These are phyloP conservation scores for Phaffomyces thermotolerans DNA, from an alignment of 805 yeast genomes.

Conservation along the genomic window DNA sequence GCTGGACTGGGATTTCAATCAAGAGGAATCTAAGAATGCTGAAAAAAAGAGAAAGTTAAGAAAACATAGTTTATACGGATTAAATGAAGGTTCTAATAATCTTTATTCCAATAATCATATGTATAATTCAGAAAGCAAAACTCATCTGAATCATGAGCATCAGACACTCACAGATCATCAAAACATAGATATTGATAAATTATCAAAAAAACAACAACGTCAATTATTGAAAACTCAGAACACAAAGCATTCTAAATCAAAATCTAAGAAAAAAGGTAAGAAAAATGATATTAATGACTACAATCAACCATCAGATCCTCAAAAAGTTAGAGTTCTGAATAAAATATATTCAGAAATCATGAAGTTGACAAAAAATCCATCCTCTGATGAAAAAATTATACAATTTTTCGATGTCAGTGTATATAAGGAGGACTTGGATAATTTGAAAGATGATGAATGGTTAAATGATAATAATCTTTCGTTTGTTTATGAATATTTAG, in stretches of 20 bases:
- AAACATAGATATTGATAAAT: background rate
- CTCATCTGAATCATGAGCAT: slow-evolving; percentile 9
- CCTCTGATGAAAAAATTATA: slow-evolving; percentile 24
- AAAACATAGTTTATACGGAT: no score
- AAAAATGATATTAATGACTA: slow-evolving; percentile 5
- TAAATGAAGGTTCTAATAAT: no score
- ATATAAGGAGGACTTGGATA: slow-evolving; percentile 50
- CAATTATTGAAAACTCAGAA: background rate
- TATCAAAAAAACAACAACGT: slow-evolving; percentile 5
- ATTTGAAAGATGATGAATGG: slow-evolving; percentile 63
- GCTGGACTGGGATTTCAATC: slow-evolving; percentile 28
- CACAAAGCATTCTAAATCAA: slow-evolving; percentile 2
- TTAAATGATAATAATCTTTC: slow-evolving; percentile 63
- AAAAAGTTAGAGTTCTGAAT: slow-evolving; percentile 12
- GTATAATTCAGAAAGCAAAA: slow-evolving; percentile 7
- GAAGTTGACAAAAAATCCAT: slow-evolving; percentile 10
- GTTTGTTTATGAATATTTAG: slow-evolving; percentile 53
- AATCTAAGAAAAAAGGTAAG: slow-evolving; percentile 7
- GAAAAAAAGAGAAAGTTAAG: no score
- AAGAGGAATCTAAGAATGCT: no score
- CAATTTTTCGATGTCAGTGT: slow-evolving; percentile 53
- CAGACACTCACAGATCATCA: background rate
- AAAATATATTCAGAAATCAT: slow-evolving; percentile 12
- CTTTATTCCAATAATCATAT: slow-evolving; percentile 6
- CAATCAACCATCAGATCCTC: slow-evolving; percentile 14